Percentiles rank a stretch among this genome's conserved stretches.
These are phyloP conservation scores for Schwanniomyces occidentalis DNA, from an alignment of 805 yeast genomes.

Conservation along the genomic window DNA sequence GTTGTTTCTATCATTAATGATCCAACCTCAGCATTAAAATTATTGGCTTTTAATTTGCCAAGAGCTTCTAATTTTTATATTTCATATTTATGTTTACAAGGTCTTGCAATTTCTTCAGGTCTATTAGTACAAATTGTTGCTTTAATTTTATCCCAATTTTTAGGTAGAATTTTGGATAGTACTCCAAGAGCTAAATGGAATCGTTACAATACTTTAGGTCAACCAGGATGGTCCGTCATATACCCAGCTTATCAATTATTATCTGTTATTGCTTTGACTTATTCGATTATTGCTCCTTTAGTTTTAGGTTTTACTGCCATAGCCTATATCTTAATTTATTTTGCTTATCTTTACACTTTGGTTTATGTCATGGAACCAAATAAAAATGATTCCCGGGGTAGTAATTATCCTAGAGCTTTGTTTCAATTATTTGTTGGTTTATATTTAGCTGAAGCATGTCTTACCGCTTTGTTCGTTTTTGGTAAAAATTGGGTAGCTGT, in stretches of 20 bases:
- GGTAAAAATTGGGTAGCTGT: constrained; percentile 78
- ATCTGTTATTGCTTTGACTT: constrained; percentile 69
- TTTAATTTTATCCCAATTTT: constrained; percentile 66
- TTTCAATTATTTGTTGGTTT: constrained; percentile 72
- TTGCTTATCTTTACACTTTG: constrained; percentile 63
- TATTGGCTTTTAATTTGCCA: constrained; percentile 78
- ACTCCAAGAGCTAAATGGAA: constrained; percentile 94
- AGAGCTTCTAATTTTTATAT: constrained; percentile 90
- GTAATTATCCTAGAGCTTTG: constrained; percentile 70
- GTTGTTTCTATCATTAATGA: constrained; percentile 65
- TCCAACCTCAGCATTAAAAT: constrained; percentile 70
- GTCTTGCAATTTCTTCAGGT: constrained; percentile 76
- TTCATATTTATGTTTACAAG: constrained; percentile 77
- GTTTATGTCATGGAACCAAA: constrained; percentile 61
- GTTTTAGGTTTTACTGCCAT: constrained; percentile 65
- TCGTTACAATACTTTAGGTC: constrained; percentile 61
- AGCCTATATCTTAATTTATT: constrained; percentile 55
- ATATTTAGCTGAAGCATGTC: constrained; percentile 69
- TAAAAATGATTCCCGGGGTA: constrained; percentile 64
- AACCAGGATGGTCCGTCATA: constrained; percentile 77
- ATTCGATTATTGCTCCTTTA: constrained; percentile 78
- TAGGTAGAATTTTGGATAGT: constrained; percentile 71
- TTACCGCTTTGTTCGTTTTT: constrained; percentile 72
- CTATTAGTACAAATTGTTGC: constrained; percentile 73
- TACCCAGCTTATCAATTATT: constrained; percentile 79